Conservation (phyloP, 148 eudicot species). For the Bassia scoparia region DNA sequence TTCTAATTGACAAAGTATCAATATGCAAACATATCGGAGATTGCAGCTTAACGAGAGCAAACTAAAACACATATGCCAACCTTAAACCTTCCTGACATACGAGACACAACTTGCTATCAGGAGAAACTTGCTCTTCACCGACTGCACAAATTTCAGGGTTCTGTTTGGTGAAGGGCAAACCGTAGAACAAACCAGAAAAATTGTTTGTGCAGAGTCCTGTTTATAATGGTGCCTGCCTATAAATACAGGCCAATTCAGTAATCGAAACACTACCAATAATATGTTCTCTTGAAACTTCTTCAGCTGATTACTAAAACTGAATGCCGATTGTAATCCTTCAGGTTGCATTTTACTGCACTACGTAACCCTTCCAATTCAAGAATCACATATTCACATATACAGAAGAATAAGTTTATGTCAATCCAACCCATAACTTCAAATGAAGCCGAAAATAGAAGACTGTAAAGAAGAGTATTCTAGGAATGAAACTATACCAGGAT, state of each 20-base stretch:
- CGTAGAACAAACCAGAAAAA: slow-evolving; percentile 80
- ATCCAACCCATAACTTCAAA: neutral
- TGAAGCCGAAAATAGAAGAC: neutral
- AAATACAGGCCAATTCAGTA: slow-evolving; percentile 4
- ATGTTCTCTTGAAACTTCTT: neutral
- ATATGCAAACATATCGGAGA: neutral
- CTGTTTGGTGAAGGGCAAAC: slow-evolving; percentile 78
- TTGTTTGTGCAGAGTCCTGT: slow-evolving; percentile 81
- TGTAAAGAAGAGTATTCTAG: neutral
- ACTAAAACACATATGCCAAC: slow-evolving; percentile 29
- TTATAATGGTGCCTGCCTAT: slow-evolving; percentile 69
- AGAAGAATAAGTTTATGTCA: neutral
- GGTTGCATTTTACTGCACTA: neutral
- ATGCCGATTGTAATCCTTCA: no score
- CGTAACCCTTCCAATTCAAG: neutral
- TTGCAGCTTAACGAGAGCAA: no score
- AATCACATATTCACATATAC: neutral
- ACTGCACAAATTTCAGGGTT: slow-evolving; percentile 84
- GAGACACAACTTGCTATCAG: slow-evolving; percentile 65
- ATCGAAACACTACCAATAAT: neutral
- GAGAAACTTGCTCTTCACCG: slow-evolving; percentile 73
- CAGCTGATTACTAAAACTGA: neutral
- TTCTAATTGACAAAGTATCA: neutral
- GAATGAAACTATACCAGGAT: slow-evolving; percentile 42
- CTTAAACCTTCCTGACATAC: slow-evolving; percentile 97